Evolutionary conservation across 257 asterid species (phyloP).

Genomic region (Solanum lycopersicoides): DNA sequence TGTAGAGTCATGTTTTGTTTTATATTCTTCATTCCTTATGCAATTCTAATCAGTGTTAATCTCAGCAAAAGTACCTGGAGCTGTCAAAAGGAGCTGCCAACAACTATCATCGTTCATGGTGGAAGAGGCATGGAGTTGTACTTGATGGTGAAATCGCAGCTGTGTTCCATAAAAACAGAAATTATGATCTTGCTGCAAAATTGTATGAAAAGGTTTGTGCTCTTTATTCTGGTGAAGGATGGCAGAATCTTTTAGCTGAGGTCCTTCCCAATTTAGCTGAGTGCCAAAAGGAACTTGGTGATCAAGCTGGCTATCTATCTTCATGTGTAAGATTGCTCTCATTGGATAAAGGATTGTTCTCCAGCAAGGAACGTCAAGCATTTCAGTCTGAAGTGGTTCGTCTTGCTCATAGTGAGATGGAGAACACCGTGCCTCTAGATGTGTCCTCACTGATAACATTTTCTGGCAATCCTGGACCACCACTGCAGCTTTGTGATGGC

Average conservation of each 20-base stretch:
- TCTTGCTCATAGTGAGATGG: conserved; percentile 95
- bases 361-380: conserved; percentile 80
- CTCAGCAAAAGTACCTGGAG: conserved; percentile 78
- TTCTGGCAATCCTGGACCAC: conserved; percentile 92
- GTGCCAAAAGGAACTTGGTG: conserved; percentile 87
- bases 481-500: conserved; percentile 86
- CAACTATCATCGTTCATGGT: conserved; percentile 92
- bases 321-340: conserved; percentile 96
- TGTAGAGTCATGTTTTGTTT: not conserved
- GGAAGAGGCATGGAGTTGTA: conserved; percentile 99
- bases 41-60: not conserved
- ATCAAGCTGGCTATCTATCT: conserved; percentile 94
- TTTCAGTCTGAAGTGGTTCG: conserved; percentile 93
- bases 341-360: conserved; percentile 77
- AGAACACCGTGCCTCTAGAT: conserved; percentile 90
- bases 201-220: conserved; percentile 98
- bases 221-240: conserved; percentile 98
- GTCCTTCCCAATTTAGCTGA: conserved; percentile 93
- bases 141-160: conserved; percentile 99
- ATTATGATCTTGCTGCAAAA: conserved; percentile 80
- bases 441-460: conserved; percentile 91
- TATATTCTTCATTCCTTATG: not conserved
- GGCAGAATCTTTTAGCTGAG: conserved; percentile 94
- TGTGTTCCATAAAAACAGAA: conserved; percentile 68
- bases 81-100: conserved; percentile 97